Base-by-base conservation (phyloP, 345 rosid species). In the Heritiera littoralis region DNA sequence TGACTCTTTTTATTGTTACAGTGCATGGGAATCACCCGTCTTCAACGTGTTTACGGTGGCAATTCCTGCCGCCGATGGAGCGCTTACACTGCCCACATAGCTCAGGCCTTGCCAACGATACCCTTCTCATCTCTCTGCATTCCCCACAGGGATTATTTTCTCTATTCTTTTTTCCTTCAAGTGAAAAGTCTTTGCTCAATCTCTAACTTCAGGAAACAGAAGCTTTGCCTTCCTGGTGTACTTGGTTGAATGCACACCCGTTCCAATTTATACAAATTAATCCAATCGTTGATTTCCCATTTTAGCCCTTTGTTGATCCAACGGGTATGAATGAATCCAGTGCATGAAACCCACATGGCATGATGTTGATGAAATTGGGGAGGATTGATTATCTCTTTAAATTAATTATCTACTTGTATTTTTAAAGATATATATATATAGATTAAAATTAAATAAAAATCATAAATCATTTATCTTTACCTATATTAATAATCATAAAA, bases 11-110 rank as follows among this genome's bases (percentile, higher is more conserved):
- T 17, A 7, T 17, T 14, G 61, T 17, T 8, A 23, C 18, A 69
- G 48, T 49, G 52, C 5, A 28, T 0, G 68, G 28, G 10, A 85
- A 87, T 93, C 97, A 93, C 92, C 98, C 98, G 94, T 93, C 98
- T 74, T 92, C 99, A 59, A 95, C 96, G 92, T 93, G 94, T 83
- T 95, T 92, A 75, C 97, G 92, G 90, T 95, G 97, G 84, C 97
- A 89, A 70, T 86, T 95, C 66, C 98, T 77, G 92, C 92, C 94
- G 92, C 92, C 95, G 77, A 86, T 79, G 48, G 89, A 82, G 80
- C 89, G 79, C 80, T 85, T 80, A 77, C 83, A 78, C 46, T 89
- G 87, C 38, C 81, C 80, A 32, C 82, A 86, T 18, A 88, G 78
- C 83, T 90, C 90, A 92, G 89, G 86, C 80, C 61, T 79, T 52